Conservation (phyloP, 495 filamentous ascomycete genomes). For the Aspergillus avenaceus region DNA sequence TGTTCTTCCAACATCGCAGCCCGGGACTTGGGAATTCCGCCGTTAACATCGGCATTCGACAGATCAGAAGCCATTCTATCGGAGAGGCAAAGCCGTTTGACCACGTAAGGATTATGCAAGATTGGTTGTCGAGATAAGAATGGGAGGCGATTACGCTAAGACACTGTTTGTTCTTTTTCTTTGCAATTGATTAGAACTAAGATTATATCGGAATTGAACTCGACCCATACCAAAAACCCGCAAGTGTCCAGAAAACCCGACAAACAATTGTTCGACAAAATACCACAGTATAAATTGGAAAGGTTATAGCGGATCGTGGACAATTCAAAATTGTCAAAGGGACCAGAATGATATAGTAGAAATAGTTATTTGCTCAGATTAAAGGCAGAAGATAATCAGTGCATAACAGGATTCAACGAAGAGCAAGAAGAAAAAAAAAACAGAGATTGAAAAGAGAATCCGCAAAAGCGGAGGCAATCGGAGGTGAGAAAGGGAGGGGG, state of each 20-base stretch:
- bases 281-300: not conserved
- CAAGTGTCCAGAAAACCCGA: not conserved
- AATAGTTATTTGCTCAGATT: slow-evolving; percentile 17
- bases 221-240: not conserved
- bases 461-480: not conserved
- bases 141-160: not conserved
- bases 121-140: not conserved
- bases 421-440: not conserved
- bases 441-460: slow-evolving; percentile 6
- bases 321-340: slow-evolving; percentile 12
- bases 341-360: slow-evolving; percentile 13
- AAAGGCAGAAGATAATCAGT: slow-evolving; percentile 12
- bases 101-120: not conserved
- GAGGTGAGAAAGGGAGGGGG: slow-evolving; percentile 12
- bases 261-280: not conserved
- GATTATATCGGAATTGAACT: not conserved
- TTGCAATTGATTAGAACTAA: slow-evolving; percentile 2
- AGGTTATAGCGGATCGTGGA: not conserved
- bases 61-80: slow-evolving; percentile 46
- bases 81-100: slow-evolving; percentile 1
- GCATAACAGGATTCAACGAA: slow-evolving; percentile 14
- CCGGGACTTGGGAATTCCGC: slow-evolving; percentile 41
- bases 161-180: not conserved
- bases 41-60: slow-evolving; percentile 33
- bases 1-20: slow-evolving; percentile 76